Conservation (phyloP, 2,329 filamentous ascomycete genomes). For the Aspergillus sp. region DNA sequence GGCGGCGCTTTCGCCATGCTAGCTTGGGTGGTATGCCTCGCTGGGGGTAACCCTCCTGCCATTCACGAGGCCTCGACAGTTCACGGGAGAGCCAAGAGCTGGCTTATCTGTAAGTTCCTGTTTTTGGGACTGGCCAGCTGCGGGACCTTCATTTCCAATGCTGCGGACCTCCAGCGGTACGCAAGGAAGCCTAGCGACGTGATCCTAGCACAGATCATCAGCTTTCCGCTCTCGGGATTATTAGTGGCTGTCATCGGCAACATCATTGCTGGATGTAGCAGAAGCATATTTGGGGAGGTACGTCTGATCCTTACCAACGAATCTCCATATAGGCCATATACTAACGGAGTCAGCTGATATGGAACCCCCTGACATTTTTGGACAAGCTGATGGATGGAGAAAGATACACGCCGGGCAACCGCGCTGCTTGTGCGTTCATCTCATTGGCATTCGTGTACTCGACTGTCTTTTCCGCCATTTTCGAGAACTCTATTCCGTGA, state of each 20-base stretch:
- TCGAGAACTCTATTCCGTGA: conserved; percentile 45
- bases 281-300: conserved; percentile 34
- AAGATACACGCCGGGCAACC: conserved; percentile 38
- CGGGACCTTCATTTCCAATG: conserved; percentile 37
- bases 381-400: conserved; percentile 38
- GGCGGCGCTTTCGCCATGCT: conserved; percentile 44
- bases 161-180: conserved; percentile 50
- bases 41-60: conserved; percentile 31
- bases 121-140: conserved; percentile 33
- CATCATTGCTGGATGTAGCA: conserved; percentile 38
- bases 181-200: conserved; percentile 44
- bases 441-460: conserved; percentile 47
- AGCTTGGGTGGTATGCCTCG: conserved; percentile 40
- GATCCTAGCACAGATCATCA: conserved; percentile 44
- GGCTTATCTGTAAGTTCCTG: conserved; percentile 44
- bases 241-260: conserved; percentile 45
- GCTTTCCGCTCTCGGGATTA: conserved; percentile 45
- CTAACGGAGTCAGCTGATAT: conserved; percentile 29
- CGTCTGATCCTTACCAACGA: background rate
- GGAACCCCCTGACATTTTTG: conserved; percentile 40
- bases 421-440: conserved; percentile 47
- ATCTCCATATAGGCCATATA: background rate
- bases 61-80: conserved; percentile 32
- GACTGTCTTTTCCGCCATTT: conserved; percentile 48
- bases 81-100: conserved; percentile 37